A percentile compares a stretch with the other conserved stretches of the same genome.
These are phyloP conservation scores for Tripterygium wilfordii DNA, from an alignment of 177 flowering plant genomes.

Conservation along the genomic window DNA sequence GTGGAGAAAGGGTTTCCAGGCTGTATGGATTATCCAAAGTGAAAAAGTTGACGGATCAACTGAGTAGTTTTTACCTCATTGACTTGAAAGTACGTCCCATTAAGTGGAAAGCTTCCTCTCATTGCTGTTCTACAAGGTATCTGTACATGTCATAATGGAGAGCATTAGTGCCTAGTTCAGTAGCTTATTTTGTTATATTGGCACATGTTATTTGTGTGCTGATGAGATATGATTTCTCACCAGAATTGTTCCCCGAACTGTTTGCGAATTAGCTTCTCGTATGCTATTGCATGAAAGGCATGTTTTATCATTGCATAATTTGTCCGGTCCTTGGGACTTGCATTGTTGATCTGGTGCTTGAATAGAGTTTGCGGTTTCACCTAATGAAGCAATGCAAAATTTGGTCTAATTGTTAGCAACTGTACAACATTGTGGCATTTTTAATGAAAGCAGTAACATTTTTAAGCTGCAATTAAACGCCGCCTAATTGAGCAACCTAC, in stretches of 20 bases:
- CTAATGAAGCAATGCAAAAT: conserved; percentile 16
- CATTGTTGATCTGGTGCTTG: conserved; percentile 29
- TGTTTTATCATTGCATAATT: conserved; percentile 27
- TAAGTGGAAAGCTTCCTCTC: conserved; percentile 56
- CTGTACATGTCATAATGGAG: conserved; percentile 27
- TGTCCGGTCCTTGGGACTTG: conserved; percentile 17
- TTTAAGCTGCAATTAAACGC: not conserved
- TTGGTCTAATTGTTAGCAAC: not conserved
- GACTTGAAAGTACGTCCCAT: conserved; percentile 55
- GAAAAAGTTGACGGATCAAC: not conserved
- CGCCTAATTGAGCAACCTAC: no score
- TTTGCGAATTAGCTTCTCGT: conserved; percentile 35
- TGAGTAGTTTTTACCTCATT: conserved; percentile 34
- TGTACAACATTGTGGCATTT: not conserved
- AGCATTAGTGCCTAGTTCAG: not conserved
- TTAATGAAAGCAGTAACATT: no score
- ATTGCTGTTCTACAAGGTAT: conserved; percentile 54
- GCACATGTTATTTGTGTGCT: not conserved
- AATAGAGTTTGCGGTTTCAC: conserved; percentile 56
- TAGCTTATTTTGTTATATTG: no score
- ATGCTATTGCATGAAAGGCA: conserved; percentile 37
- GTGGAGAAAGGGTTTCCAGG: not conserved
- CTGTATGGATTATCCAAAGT: not conserved
- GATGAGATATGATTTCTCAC: conserved; percentile 17
- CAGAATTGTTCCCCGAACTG: conserved; percentile 43